Evolutionary conservation across 352 stramenopile genomes (phyloP).

Genomic region (Salisapilia sapeloensis): DNA sequence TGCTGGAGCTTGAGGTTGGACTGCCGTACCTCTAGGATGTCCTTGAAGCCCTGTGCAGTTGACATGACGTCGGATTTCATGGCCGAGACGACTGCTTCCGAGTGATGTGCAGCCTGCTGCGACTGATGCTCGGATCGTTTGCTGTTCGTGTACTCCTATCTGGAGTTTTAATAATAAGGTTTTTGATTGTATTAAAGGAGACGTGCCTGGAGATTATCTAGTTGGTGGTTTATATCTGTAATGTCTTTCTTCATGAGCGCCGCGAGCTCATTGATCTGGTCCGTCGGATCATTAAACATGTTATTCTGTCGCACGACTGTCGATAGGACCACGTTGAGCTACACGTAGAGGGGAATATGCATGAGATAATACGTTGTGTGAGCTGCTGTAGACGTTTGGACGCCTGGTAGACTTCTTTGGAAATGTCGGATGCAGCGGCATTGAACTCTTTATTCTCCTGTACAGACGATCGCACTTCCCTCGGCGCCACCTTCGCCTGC

Average conservation of each 20-base stretch:
- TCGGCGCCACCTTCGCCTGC: conserved; percentile 3
- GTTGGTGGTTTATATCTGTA: conserved; percentile 70
- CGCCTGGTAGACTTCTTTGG: conserved; percentile 65
- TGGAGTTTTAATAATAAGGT: neutral
- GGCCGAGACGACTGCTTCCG: conserved; percentile 61
- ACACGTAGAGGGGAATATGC: neutral
- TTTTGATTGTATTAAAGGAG: neutral
- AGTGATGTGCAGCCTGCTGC: conserved; percentile 60
- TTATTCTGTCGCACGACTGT: conserved; percentile 77
- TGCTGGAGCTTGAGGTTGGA: conserved; percentile 80
- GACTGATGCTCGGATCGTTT: conserved; percentile 33
- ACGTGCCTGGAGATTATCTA: conserved; percentile 63
- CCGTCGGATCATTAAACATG: conserved; percentile 80
- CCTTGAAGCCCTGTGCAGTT: conserved; percentile 67
- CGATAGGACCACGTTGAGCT: neutral
- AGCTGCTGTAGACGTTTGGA: conserved; percentile 69
- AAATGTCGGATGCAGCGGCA: conserved; percentile 59
- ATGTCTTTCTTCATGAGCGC: conserved; percentile 78
- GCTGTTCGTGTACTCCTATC: conserved; percentile 55
- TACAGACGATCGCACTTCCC: conserved; percentile 25
- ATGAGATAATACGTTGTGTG: conserved; percentile 27
- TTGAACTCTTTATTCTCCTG: conserved; percentile 72
- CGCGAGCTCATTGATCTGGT: conserved; percentile 69
- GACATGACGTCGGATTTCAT: conserved; percentile 76
- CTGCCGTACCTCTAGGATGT: conserved; percentile 73